phyloP scores from a whole-genome alignment of 106 monocot species.

The Dioscorea alata region DNA sequence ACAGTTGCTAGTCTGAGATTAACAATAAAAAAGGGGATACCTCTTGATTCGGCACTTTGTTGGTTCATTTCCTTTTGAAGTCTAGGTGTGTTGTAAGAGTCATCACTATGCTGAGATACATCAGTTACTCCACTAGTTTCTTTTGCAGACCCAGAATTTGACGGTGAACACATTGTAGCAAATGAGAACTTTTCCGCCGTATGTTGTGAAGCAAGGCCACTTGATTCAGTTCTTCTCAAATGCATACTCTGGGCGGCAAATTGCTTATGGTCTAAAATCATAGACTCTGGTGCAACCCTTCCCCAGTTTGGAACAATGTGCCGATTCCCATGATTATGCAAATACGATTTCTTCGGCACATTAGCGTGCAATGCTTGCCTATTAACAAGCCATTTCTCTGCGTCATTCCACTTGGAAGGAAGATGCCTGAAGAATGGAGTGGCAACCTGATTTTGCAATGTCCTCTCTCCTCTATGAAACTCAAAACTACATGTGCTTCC shows the following conservation, averaged over 20 bases:
- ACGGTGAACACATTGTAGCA: constrained; percentile 17
- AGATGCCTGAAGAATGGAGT: constrained; percentile 48
- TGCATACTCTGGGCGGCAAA: constrained; percentile 2
- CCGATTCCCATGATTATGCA: constrained; percentile 19
- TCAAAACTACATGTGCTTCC: constrained; percentile 53
- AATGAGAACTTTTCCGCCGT: constrained; percentile 43
- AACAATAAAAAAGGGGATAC: constrained; percentile 17
- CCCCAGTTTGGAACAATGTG: constrained; percentile 12
- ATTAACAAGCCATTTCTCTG: constrained; percentile 75
- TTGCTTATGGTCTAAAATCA: constrained; percentile 15
- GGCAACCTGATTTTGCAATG: constrained; percentile 3
- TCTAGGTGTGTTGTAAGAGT: constrained; percentile 2
- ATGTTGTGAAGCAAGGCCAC: constrained; percentile 14
- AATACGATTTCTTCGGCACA: constrained; percentile 34
- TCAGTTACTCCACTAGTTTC: constrained; percentile 11
- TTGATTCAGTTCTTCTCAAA: neutral
- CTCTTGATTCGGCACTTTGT: constrained; percentile 17
- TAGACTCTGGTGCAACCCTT: constrained; percentile 37
- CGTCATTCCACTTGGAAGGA: constrained; percentile 97
- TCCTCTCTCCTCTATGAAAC: constrained; percentile 53
- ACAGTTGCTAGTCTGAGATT: no score
- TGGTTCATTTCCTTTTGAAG: constrained; percentile 7
- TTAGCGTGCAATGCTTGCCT: constrained; percentile 36
- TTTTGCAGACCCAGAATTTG: constrained; percentile 9
- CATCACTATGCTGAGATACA: constrained; percentile 6